phyloP scores from a whole-genome alignment of 2,329 filamentous ascomycete species.

The Beauveria australis region DNA sequence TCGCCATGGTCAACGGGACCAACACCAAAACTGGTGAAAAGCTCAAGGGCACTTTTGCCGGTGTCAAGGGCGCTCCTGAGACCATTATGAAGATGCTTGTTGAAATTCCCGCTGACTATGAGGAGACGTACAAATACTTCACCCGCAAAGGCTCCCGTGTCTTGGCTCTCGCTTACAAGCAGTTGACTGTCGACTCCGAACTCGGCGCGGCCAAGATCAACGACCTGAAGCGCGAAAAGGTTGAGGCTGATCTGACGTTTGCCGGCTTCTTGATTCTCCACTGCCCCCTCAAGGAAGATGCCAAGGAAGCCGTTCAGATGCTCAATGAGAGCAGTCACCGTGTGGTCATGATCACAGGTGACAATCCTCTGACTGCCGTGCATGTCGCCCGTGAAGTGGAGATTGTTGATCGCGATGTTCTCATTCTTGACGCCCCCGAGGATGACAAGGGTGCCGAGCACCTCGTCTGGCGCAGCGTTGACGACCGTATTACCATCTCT shows the following conservation, averaged over 20 bases:
- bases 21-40: conserved; percentile 68
- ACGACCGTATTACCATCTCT: conserved; percentile 78
- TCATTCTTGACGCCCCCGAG: conserved; percentile 93
- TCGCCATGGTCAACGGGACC: conserved; percentile 70
- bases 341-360: conserved; percentile 98
- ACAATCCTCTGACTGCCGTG: conserved; percentile 92
- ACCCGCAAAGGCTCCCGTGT: conserved; percentile 93
- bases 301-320: conserved; percentile 89
- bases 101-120: conserved; percentile 75
- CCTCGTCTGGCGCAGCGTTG: conserved; percentile 89
- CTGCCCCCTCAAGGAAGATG: conserved; percentile 93
- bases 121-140: conserved; percentile 98
- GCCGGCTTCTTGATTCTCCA: conserved; percentile 94
- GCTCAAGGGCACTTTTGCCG: conserved; percentile 79
- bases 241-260: conserved; percentile 77
- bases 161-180: conserved; percentile 88
- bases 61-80: conserved; percentile 94
- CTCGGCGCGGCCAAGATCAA: conserved; percentile 81
- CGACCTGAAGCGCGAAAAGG: conserved; percentile 84
- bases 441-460: conserved; percentile 72
- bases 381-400: conserved; percentile 94
- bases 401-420: conserved; percentile 90
- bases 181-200: conserved; percentile 72
- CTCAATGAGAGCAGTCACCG: conserved; percentile 98
- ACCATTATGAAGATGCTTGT: conserved; percentile 92